Evolutionary conservation across 2,329 filamentous ascomycete species (phyloP).

Genomic region (Sarocladium brachiariae): DNA sequence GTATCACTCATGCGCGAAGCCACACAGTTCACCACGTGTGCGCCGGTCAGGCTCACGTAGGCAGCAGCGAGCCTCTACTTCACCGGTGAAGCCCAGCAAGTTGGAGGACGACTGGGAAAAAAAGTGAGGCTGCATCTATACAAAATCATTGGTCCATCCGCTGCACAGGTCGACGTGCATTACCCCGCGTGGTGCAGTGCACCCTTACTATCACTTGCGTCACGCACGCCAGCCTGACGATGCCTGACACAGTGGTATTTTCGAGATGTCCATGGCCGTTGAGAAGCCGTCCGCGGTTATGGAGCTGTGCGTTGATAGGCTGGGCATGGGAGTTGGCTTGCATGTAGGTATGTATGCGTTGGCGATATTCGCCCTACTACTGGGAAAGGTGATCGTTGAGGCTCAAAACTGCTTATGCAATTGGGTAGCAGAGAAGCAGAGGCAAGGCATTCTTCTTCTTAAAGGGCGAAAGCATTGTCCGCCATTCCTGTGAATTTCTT

Average conservation of each 20-base stretch:
- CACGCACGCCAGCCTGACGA: conserved; percentile 19
- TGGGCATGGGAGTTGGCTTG: conserved; percentile 14
- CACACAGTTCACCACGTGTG: not conserved
- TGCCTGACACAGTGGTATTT: not conserved
- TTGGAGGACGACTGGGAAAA: conserved; percentile 14
- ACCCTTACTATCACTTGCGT: conserved; percentile 5
- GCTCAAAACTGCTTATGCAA: conserved; percentile 14
- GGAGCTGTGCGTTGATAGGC: conserved; percentile 14
- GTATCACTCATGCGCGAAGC: not conserved
- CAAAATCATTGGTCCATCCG: not conserved
- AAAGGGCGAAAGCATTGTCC: not conserved
- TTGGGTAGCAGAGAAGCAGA: not conserved
- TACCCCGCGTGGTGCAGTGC: conserved; percentile 21
- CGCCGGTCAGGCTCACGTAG: not conserved
- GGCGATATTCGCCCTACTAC: conserved; percentile 14
- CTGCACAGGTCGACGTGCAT: conserved; percentile 7
- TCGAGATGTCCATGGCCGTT: conserved; percentile 12
- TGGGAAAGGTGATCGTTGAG: conserved; percentile 15
- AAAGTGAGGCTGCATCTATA: conserved; percentile 1
- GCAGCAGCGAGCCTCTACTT: not conserved
- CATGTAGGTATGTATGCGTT: conserved; percentile 22
- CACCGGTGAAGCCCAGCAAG: conserved; percentile 5
- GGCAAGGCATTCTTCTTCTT: not conserved
- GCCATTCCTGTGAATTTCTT: not conserved
- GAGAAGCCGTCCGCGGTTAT: conserved; percentile 11